Evolutionary conservation across 768 basidiomycete genomes (phyloP).

Genomic region (Boletus subparvulus): DNA sequence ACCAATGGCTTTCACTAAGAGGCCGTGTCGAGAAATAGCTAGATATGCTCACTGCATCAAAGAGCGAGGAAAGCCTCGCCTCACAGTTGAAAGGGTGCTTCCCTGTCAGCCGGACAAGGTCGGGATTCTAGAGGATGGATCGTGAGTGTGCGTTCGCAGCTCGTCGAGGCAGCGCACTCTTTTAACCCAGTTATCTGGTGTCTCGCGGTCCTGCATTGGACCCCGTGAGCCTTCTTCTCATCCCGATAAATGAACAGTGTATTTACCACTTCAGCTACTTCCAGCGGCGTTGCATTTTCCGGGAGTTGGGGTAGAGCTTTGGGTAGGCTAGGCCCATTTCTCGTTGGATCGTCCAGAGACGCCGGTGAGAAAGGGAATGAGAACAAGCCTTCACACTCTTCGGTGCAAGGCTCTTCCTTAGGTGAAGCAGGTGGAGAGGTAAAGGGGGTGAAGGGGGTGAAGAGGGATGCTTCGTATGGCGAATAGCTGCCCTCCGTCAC

Average conservation of each 20-base stretch:
- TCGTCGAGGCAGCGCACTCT: constrained; percentile 21
- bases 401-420: background rate
- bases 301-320: constrained; percentile 23
- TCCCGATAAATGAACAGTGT: background rate
- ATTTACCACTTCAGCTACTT: constrained; percentile 26
- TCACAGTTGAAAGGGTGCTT: constrained; percentile 65
- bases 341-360: constrained; percentile 18
- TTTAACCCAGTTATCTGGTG: constrained; percentile 43
- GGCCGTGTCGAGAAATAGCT: background rate
- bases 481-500: constrained; percentile 3
- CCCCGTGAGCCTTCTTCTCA: background rate
- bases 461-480: constrained; percentile 6
- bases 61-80: constrained; percentile 45
- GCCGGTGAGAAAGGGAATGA: constrained; percentile 17
- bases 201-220: constrained; percentile 30
- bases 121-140: constrained; percentile 25
- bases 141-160: background rate
- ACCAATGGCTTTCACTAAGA: background rate
- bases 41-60: constrained; percentile 31
- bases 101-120: constrained; percentile 52
- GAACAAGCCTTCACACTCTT: constrained; percentile 5
- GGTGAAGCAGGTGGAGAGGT: constrained; percentile 11
- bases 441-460: constrained; percentile 11
- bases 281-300: constrained; percentile 18
- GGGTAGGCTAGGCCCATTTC: constrained; percentile 22